Evolutionary conservation across 1,284 basidiomycete species (phyloP).

Genomic region (Lignosus rhinocerotis): DNA sequence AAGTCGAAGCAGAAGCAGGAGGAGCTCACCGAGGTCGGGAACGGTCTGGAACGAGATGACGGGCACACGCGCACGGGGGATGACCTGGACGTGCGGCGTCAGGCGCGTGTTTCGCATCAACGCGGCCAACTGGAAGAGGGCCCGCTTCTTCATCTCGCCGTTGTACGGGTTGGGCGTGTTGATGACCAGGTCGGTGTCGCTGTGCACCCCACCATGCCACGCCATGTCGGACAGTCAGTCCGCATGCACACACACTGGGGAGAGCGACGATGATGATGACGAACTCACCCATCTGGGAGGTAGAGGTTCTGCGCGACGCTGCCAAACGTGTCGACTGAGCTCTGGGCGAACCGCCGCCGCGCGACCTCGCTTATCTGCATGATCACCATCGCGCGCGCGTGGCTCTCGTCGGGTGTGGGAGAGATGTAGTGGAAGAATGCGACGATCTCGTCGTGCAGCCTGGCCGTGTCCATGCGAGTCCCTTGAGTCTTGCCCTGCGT

Average conservation of each 20-base stretch:
- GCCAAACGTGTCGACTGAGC: conserved; percentile 30
- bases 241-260: too few relatives aligned
- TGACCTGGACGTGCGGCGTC: conserved; percentile 45
- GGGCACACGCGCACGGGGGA: conserved; percentile 56
- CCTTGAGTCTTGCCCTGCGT: too few relatives aligned
- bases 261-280: too few relatives aligned
- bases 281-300: conserved; percentile 32
- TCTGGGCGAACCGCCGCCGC: conserved; percentile 23
- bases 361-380: conserved; percentile 26
- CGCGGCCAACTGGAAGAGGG: conserved; percentile 31
- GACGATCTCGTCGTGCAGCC: conserved; percentile 63
- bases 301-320: conserved; percentile 33
- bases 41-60: conserved; percentile 58
- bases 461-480: conserved; percentile 26
- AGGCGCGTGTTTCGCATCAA: conserved; percentile 31
- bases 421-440: conserved; percentile 31
- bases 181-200: conserved; percentile 40
- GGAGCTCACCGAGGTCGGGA: conserved; percentile 37
- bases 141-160: conserved; percentile 23
- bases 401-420: conserved; percentile 30
- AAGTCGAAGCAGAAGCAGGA: not conserved
- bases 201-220: conserved; percentile 2
- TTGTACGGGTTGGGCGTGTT: conserved; percentile 22
- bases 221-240: too few relatives aligned
- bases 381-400: conserved; percentile 28